Percentiles rank a stretch among this genome's conserved stretches.
Evolutionary conservation across 768 basidiomycete species (phyloP).

Genomic region (Pluteus cervinus): DNA sequence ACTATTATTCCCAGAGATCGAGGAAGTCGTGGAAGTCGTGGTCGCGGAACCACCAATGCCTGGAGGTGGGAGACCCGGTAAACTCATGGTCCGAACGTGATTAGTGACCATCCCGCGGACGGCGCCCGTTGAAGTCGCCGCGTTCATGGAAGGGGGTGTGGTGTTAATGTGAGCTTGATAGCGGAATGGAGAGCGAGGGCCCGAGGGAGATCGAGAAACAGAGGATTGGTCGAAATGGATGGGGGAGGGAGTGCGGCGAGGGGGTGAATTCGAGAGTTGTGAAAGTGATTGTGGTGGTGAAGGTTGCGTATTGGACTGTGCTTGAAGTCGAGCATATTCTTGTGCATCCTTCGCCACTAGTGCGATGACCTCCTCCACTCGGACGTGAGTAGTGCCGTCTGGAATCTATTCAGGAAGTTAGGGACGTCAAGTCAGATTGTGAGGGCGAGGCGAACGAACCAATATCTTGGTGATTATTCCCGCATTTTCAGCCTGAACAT

Average conservation of each 20-base stretch:
- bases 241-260: constrained; percentile 14
- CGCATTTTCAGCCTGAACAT: constrained; percentile 87
- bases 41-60: too few relatives aligned
- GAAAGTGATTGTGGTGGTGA: constrained; percentile 18
- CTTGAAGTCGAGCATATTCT: constrained; percentile 22
- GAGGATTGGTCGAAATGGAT: too few relatives aligned
- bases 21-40: too few relatives aligned
- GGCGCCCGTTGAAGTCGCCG: too few relatives aligned
- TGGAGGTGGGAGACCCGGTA: too few relatives aligned
- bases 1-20: too few relatives aligned
- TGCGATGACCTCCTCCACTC: constrained; percentile 49
- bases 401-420: constrained; percentile 32
- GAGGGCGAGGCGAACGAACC: constrained; percentile 33
- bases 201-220: too few relatives aligned
- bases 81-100: too few relatives aligned
- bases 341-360: constrained; percentile 61
- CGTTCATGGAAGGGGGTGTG: too few relatives aligned
- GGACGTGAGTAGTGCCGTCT: constrained; percentile 57
- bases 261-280: constrained; percentile 18
- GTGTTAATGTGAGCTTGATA: too few relatives aligned
- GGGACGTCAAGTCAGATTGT: background rate
- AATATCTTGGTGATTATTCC: constrained; percentile 84
- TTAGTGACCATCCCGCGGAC: too few relatives aligned
- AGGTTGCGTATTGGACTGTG: constrained; percentile 8
- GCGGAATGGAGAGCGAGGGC: too few relatives aligned